A percentile compares a stretch with the other conserved stretches of the same genome.
phyloP scores from a whole-genome alignment of 371 early-diverging fungal genomes.

The Mortierella sp. region DNA sequence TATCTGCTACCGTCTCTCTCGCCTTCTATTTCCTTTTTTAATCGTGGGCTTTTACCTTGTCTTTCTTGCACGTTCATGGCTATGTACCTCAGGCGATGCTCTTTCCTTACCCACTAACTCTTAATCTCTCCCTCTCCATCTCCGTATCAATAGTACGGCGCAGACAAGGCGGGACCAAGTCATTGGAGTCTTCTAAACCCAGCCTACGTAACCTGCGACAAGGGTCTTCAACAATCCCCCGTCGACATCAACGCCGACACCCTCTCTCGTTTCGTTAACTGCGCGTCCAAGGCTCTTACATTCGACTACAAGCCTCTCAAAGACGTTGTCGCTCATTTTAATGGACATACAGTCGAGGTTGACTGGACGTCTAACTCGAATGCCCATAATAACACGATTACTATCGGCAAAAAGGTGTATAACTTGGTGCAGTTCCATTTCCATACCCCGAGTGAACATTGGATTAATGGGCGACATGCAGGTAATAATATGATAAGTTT shows the following conservation, averaged over 20 bases:
- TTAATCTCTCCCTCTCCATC: neutral
- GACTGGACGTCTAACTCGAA: conserved; percentile 23
- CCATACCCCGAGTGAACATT: conserved; percentile 67
- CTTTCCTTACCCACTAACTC: neutral
- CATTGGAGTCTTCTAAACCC: conserved; percentile 34
- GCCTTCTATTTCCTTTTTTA: neutral
- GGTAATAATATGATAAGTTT: neutral
- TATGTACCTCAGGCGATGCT: neutral
- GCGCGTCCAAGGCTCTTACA: neutral
- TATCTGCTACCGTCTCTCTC: neutral
- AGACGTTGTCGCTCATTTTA: conserved; percentile 27
- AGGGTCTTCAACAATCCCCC: conserved; percentile 59
- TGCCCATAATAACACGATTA: conserved; percentile 18
- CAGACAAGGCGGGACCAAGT: conserved; percentile 1
- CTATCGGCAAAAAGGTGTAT: conserved; percentile 36
- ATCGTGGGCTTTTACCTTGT: neutral
- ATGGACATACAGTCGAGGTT: conserved; percentile 50
- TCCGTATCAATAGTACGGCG: conserved; percentile 3
- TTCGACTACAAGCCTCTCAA: conserved; percentile 19
- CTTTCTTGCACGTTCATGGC: neutral
- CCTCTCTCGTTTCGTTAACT: neutral
- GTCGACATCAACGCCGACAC: conserved; percentile 44
- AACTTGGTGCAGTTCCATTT: conserved; percentile 61
- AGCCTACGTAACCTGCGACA: conserved; percentile 37
- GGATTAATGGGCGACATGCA: conserved; percentile 41